Percentiles rank a stretch among this genome's conserved stretches.
Evolutionary conservation across 148 eudicot genomes (phyloP).

Genomic region (Agrostemma githago): DNA sequence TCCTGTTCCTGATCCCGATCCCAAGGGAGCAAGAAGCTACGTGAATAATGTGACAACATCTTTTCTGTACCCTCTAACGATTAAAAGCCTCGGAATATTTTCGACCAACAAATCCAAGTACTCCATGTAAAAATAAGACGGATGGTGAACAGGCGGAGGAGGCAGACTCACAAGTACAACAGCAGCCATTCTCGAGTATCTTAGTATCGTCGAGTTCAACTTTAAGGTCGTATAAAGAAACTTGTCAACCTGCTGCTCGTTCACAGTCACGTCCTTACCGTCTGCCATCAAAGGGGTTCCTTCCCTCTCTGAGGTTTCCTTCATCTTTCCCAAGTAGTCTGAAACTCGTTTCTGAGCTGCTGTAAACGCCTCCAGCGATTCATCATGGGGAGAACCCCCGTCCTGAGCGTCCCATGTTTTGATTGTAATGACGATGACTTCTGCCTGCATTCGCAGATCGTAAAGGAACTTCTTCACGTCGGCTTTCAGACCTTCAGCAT

Average conservation of each 20-base stretch:
- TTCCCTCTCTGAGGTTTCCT: conserved; percentile 51
- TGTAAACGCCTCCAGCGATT: conserved; percentile 70
- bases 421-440: conserved; percentile 84
- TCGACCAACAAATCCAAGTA: conserved; percentile 96
- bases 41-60: conserved; percentile 96
- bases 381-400: conserved; percentile 58
- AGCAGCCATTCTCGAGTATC: conserved; percentile 93
- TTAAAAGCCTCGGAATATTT: conserved; percentile 88
- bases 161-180: conserved; percentile 93
- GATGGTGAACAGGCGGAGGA: conserved; percentile 84
- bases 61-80: conserved; percentile 86
- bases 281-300: conserved; percentile 65
- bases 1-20: conserved; percentile 21
- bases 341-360: conserved; percentile 66
- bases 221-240: conserved; percentile 84
- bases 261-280: conserved; percentile 64
- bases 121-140: conserved; percentile 87
- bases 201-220: conserved; percentile 71
- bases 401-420: conserved; percentile 84
- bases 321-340: conserved; percentile 54
- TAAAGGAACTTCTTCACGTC: conserved; percentile 93
- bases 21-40: conserved; percentile 27
- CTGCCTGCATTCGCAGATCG: conserved; percentile 94
- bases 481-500: conserved; percentile 79
- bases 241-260: conserved; percentile 91